phyloP scores from a whole-genome alignment of 352 stramenopile genomes.

The Phytophthora hibernalis region DNA sequence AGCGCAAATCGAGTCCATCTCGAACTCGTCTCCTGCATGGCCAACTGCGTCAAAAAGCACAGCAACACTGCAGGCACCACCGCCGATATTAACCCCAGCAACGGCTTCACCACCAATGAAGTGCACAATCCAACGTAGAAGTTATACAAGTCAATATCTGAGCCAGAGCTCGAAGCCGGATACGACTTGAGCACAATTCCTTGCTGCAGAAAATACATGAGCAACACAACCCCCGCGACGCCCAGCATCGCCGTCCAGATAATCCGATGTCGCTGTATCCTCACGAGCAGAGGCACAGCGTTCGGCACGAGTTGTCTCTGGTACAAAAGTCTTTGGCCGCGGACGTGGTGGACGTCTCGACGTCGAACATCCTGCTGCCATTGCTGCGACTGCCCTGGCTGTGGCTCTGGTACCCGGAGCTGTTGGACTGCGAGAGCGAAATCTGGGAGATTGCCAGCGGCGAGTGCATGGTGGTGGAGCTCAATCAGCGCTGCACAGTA shows the following conservation, averaged over 20 bases:
- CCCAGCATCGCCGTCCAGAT: constrained; percentile 35
- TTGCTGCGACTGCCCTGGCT: constrained; percentile 28
- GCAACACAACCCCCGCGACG: constrained; percentile 22
- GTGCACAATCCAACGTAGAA: constrained; percentile 49
- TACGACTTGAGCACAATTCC: constrained; percentile 52
- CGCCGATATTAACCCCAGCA: constrained; percentile 53
- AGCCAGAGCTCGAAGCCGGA: constrained; percentile 10
- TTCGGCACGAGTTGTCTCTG: constrained; percentile 41
- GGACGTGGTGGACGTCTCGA: constrained; percentile 32
- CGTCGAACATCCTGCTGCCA: constrained; percentile 47
- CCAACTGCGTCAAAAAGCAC: constrained; percentile 57
- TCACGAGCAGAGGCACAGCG: constrained; percentile 51
- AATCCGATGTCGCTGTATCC: constrained; percentile 49
- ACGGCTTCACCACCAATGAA: constrained; percentile 50
- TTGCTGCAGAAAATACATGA: constrained; percentile 43
- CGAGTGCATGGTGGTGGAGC: constrained; percentile 47
- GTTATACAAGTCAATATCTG: constrained; percentile 41
- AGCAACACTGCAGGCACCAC: constrained; percentile 62
- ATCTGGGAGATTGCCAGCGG: constrained; percentile 76
- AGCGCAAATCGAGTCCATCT: constrained; percentile 34
- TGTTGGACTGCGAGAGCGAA: constrained; percentile 59
- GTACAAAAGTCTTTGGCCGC: constrained; percentile 46
- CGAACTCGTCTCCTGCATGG: constrained; percentile 55
- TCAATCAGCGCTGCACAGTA: not conserved
- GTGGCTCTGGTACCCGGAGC: constrained; percentile 32